Base-by-base conservation (phyloP, 2,329 filamentous ascomycete genomes). In the Phaeosphaeriaceae sp. region DNA sequence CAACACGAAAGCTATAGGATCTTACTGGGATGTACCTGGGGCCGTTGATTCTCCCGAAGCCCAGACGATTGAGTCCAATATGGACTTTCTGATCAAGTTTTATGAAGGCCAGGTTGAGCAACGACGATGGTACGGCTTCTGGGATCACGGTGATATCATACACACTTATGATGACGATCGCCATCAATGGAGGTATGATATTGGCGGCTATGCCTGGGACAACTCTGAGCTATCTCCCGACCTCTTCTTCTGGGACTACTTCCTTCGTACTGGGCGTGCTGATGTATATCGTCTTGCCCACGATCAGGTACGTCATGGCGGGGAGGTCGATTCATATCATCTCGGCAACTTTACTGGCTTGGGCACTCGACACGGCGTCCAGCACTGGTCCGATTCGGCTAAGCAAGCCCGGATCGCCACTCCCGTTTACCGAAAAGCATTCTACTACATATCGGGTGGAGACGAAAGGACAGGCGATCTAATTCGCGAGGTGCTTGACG, bases 161-260 rank as follows among this genome's bases (percentile, higher is more conserved):
- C 87, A 89, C 64, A 84, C 85, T 0, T 89, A 89, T 58, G 86
- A 89, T 51, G 62, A 70, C 0, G 82, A 88, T 67, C 78, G 86
- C 4, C 86, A 88, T 60, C 79, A 79, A 0, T 89, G 87, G 87
- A 81, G 85, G 1, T 89, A 88, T 55, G 87, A 89, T 47, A 72
- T 89, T 19, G 87, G 87, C 3, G 87, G 87, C 0, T 89, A 86
- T 57, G 86, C 85, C 0, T 89, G 87, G 87, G 86, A 88, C 49
- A 89, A 89, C 66, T 86, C 84, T 0, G 86, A 89, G 68, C 78
- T 89, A 0, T 88, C 86, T 0, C 84, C 87, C 0, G 86, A 89
- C 63, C 72, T 88, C 1, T 89, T 84, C 75, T 83, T 89, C 64
- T 89, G 87, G 87, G 82, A 81, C 3, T 85, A 86, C 56, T 89